Base-by-base conservation (phyloP, 169 alveolate genomes). In the Fabrea salina region DNA sequence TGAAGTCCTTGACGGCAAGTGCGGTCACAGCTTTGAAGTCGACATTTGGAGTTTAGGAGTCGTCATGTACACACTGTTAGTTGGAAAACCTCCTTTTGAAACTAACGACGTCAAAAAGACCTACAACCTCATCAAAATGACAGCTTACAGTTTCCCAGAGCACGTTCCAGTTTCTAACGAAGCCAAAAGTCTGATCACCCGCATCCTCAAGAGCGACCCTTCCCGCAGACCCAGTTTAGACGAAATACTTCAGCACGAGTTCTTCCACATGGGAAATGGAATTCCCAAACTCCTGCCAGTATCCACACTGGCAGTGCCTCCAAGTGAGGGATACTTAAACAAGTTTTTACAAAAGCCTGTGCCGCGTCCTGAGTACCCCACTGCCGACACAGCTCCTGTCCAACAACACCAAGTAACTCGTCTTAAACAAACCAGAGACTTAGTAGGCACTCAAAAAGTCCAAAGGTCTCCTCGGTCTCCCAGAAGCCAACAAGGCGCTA, bases 1-100 rank as follows among this genome's bases (percentile, higher is more conserved):
- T 5, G 97, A 93, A 78, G 83, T 93, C 1, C 78, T 93, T 22
- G 96, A 87, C 16, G 89, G 91, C 13, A 85, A 85, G 27, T 51
- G 25, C 6, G 92, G 92, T 1, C 93, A 90, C 82, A 77, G 89
- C 11, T 90, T 83, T 83, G 95, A 90, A 78, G 95, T 90, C 27
- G 95, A 90, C 82, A 75, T 86, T 25, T 90, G 95, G 96, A 83
- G 92, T 16, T 59, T 93, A 0, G 97, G 97, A 8, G 95, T 93
- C 39, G 87, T 93, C 25, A 88, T 93, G n/a, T 93, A 93, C 86
- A 91, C 95, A 8, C 61, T 93, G 37, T 54, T 93, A 27, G 79
- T 91, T 2, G 97, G 97, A 1, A 80, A 79, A 70, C 95, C 95
- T 8, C 96, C 96, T 6, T 92, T 90, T 78, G 96, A 94, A 87